Evolutionary conservation across 1,284 basidiomycete genomes (phyloP).

Genomic region (Amylostereum areolatum): DNA sequence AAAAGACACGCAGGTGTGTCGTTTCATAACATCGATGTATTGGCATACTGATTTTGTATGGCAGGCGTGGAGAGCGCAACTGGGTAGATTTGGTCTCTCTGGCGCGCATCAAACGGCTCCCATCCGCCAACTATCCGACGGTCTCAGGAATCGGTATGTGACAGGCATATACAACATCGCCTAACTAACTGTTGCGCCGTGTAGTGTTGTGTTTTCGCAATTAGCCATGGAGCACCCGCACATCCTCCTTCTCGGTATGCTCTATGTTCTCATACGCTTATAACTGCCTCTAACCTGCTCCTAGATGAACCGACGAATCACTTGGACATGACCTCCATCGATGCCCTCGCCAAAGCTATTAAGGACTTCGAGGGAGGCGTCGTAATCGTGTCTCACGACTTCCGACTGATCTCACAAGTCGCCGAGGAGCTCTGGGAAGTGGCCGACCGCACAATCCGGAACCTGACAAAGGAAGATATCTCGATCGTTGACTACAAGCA

Average conservation of each 20-base stretch:
- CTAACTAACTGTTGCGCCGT: constrained; percentile 9
- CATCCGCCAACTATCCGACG: constrained; percentile 94
- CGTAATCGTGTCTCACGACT: constrained; percentile 96
- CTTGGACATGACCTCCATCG: constrained; percentile 93
- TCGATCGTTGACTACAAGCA: constrained; percentile 90
- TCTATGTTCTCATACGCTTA: background rate
- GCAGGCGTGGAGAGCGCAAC: constrained; percentile 89
- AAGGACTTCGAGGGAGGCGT: constrained; percentile 98
- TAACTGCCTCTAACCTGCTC: constrained; percentile 4
- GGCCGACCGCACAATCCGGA: constrained; percentile 89
- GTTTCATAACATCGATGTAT: constrained; percentile 5
- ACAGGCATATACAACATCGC: constrained; percentile 3
- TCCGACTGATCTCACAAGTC: constrained; percentile 93
- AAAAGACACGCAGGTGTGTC: constrained; percentile 70
- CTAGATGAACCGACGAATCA: constrained; percentile 88
- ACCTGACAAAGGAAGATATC: constrained; percentile 86
- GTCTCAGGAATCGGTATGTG: constrained; percentile 83
- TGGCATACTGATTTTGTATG: constrained; percentile 4
- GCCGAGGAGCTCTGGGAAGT: constrained; percentile 99
- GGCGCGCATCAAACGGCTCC: constrained; percentile 91
- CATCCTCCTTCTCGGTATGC: constrained; percentile 74
- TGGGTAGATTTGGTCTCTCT: constrained; percentile 94
- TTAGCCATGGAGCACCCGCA: constrained; percentile 93
- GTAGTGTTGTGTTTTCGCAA: constrained; percentile 86
- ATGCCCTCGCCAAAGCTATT: constrained; percentile 91